A percentile compares a stretch with the other conserved stretches of the same genome.
phyloP scores from a whole-genome alignment of 192 early-diverging fungal species.

The Backusella liffmaniae region DNA sequence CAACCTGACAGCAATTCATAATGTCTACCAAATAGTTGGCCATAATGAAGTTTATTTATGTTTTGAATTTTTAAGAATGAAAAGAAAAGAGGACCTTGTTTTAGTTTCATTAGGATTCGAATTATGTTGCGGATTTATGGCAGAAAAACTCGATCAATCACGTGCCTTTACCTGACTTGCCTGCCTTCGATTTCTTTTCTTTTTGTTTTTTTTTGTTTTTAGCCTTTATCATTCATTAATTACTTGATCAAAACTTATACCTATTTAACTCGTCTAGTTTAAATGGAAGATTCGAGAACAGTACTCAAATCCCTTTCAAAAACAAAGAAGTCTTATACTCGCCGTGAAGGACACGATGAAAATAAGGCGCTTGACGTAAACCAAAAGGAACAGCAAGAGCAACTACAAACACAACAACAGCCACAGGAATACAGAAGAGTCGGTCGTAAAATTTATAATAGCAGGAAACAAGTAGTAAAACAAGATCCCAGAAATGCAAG shows the following conservation, averaged over 20 bases:
- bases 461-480: neutral
- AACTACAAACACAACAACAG: neutral
- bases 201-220: neutral
- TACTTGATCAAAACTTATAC: neutral
- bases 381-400: neutral
- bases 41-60: too few relatives aligned
- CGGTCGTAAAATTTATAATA: neutral
- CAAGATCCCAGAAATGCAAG: slow-evolving; percentile 4
- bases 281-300: neutral
- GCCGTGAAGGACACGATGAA: neutral
- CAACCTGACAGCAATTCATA: too few relatives aligned
- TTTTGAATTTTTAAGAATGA: too few relatives aligned
- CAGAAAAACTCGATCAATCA: too few relatives aligned
- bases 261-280: neutral
- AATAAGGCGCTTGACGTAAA: neutral
- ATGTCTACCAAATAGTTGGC: too few relatives aligned
- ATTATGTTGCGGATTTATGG: too few relatives aligned
- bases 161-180: too few relatives aligned
- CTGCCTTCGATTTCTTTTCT: too few relatives aligned
- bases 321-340: neutral
- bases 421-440: neutral
- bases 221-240: neutral
- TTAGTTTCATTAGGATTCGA: too few relatives aligned
- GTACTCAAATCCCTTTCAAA: neutral
- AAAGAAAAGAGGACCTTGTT: too few relatives aligned